Evolutionary conservation across 257 asterid genomes (phyloP), one percentile per base, ranked within the genome.

Genomic region (Petrea volubilis): DNA sequence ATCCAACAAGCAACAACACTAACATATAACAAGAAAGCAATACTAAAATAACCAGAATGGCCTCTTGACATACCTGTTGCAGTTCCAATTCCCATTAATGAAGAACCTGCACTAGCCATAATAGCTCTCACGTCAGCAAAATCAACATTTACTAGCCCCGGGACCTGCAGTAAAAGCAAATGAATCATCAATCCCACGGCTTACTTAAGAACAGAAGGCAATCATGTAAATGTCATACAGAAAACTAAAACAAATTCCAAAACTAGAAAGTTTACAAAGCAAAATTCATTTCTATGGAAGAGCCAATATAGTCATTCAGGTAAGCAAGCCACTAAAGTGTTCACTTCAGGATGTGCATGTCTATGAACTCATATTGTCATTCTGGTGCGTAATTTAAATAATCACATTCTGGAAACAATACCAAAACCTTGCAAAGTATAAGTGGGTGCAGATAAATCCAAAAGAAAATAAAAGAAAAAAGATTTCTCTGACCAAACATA

Each of bases 41-140:
- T n/a, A 55, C 41, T 24, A 65, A 63, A 58, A 62, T 34, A 43
- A 51, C 52, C 34, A 53, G 46, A 74, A 62, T 40, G 40, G 64
- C 65, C 51, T 71, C 50, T 43, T 31, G 58, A 29, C 58, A 63
- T 84, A 94, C 99, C 99, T 72, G 99, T 95, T 20, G 96, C 99
- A 49, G 99, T 89, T 78, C 99, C 99, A 59, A 92, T 95, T 70
- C 98, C 99, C 99, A 95, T 91, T 76, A 95, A 76, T 49, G 99
- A 95, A 27, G 98, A 95, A 47, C 99, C 99, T 7, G 99, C 99
- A 84, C 74, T 90, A 58, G 95, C 98, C 99, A 95, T 95, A 70
- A 92, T 87, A 70, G 99, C 97, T 68, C 98, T 88, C 66, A 95
- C 98, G 80, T 95, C 99, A 61, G 98, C 99, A 88, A 95, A 95